A percentile compares a stretch with the other conserved stretches of the same genome.
These are phyloP conservation scores for Trichoderma koningii DNA, from an alignment of 2,329 filamentous ascomycete genomes.

Conservation along the genomic window DNA sequence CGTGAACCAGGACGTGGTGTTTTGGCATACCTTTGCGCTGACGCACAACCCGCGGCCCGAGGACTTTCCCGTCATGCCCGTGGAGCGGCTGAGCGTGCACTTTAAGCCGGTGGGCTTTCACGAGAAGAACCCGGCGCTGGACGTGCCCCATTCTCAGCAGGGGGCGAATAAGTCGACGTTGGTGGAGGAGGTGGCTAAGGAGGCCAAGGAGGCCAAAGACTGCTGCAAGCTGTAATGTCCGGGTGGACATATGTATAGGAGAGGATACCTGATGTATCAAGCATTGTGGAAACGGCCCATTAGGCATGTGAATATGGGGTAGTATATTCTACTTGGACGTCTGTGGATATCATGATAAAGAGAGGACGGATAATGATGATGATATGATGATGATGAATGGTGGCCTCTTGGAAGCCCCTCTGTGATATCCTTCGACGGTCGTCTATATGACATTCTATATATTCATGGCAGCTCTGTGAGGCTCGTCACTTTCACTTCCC, in stretches of 20 bases:
- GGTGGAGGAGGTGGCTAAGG: constrained; percentile 33
- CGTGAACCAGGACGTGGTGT: constrained; percentile 37
- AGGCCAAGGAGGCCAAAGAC: constrained; percentile 27
- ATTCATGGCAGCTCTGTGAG: not conserved
- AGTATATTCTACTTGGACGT: too few species aligned
- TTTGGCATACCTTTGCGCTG: constrained; percentile 53
- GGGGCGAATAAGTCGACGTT: constrained; percentile 46
- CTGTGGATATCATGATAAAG: too few species aligned
- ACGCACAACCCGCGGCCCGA: constrained; percentile 54
- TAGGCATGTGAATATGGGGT: too few species aligned
- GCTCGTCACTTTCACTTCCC: not conserved
- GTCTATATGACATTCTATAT: constrained; percentile 7
- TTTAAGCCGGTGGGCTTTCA: constrained; percentile 49
- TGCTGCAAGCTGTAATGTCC: constrained; percentile 32
- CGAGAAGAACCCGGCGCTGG: constrained; percentile 49
- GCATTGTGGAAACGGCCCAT: too few species aligned
- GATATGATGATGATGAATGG: not conserved
- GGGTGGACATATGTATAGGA: not conserved
- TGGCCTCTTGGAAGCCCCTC: too few species aligned
- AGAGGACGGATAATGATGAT: not conserved
- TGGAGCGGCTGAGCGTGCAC: constrained; percentile 51
- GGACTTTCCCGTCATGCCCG: constrained; percentile 55
- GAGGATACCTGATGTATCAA: not conserved
- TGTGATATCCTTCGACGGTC: not conserved
- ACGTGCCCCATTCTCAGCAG: constrained; percentile 42